phyloP scores from a whole-genome alignment of 345 rosid species.

The Streptanthus diversifolius region DNA sequence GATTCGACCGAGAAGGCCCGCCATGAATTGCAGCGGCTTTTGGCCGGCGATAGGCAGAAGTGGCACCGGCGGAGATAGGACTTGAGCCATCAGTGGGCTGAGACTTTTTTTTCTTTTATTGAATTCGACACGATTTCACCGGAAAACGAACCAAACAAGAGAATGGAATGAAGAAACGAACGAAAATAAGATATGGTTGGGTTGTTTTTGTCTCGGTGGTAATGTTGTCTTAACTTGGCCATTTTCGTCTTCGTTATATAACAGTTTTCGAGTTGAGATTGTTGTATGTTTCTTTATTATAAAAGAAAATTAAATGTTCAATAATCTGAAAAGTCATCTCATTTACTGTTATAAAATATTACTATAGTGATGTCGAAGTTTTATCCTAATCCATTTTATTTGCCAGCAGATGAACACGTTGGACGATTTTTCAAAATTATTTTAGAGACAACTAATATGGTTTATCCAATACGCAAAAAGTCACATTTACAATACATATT shows the following conservation, averaged over 20 bases:
- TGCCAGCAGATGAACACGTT: conserved; percentile 25
- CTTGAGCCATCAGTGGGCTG: conserved; percentile 28
- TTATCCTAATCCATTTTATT: conserved; percentile 23
- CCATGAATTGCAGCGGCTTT: conserved; percentile 23
- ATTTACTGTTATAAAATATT: background rate
- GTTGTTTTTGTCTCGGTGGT: conserved; percentile 15
- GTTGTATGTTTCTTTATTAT: background rate
- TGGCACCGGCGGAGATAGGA: conserved; percentile 11
- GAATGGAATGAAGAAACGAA: background rate
- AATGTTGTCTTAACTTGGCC: conserved; percentile 28
- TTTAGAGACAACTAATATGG: background rate
- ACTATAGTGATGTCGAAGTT: conserved; percentile 3
- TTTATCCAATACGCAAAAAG: conserved; percentile 8
- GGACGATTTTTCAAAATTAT: background rate
- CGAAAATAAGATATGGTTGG: conserved; percentile 23
- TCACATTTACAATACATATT: background rate
- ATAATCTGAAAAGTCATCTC: conserved; percentile 26
- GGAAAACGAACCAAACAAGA: conserved; percentile 4
- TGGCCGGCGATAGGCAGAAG: background rate
- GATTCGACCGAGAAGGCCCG: conserved; percentile 20
- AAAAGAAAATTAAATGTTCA: background rate
- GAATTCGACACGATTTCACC: background rate
- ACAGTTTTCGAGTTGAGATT: conserved; percentile 13
- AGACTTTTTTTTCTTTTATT: background rate
- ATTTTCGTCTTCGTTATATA: conserved; percentile 26